Base-by-base conservation (phyloP, 768 basidiomycete genomes). In the Lentinula edodes region DNA sequence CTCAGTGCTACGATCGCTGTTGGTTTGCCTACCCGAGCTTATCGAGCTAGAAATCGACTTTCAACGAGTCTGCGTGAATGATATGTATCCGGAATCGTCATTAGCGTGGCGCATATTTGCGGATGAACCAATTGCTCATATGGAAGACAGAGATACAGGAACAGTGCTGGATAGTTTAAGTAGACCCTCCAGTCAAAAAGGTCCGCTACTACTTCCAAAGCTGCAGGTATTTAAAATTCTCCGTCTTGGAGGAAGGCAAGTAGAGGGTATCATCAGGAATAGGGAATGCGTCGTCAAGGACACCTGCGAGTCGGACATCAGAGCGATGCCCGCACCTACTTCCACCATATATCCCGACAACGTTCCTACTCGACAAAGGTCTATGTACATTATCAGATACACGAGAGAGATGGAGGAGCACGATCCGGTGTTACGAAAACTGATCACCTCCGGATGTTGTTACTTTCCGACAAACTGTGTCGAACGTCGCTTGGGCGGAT, bases 21-120 rank as follows among this genome's bases (percentile, higher is more conserved):
- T 60, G 16, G 32, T 9, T 42, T 52, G 45, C 15, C 50, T 52
- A 15, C 23, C 39, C 6, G 39, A 39, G 38, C 48, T 60, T 50
- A 28, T 20, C 15, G 59, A 60, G 51, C 51, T 60, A 7, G 59
- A 60, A 36, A 15, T 60, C 36, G 59, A 60, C 48, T 60, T 60
- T 20, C 23, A 50, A 28, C 39, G 48, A 41, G 51, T 60, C 18
- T 51, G 50, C 5, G 32, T 60, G 34, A 28, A 39, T 23, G 50
- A 60, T 10, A 8, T 36, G 38, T 41, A 42, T 51, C 50, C 18
- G 16, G 51, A 32, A 32, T 60, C 16, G 34, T 38, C 59, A 6
- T 38, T 23, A 23, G 45, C 48, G 34, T 59, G 58, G 58, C 45
- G 36, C 20, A 36, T 59, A 28, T 59, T 59, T 23, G 45, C 46